Base-by-base conservation (phyloP, 306 rosid genomes). In the Rosa multiflora region DNA sequence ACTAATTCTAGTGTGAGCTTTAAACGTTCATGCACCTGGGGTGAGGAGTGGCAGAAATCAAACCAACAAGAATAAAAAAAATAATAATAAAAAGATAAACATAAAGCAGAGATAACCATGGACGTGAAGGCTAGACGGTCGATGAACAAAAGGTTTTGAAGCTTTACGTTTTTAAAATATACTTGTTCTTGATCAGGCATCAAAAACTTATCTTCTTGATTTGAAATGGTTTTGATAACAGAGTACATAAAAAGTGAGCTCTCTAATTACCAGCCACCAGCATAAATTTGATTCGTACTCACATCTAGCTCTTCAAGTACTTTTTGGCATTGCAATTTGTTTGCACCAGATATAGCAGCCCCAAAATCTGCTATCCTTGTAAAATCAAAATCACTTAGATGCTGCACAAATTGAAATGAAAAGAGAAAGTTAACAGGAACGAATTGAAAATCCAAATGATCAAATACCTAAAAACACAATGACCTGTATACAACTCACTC, bases 291-390 rank as follows among this genome's bases (percentile, higher is more conserved):
- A 75, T 70, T 40, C 76, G 75, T 81, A 85, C 97, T 84, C 83
- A 95, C 99, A 86, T 95, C 97, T 82, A 93, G 77, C 88, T 93
- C 96, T 84, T 89, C 96, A 83, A 93, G 98, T 70, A 93, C 98
- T 88, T 84, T 78, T 55, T 93, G 97, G 79, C 98, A 84, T 82
- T 89, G 97, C 84, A 93, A 84, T 87, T 91, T 93, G 83, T 89
- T 89, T 69, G 93, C 98, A 84, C 96, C 97, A 69, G 94, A 93
- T 87, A 93, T 91, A 43, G 98, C 97, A 70, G 94, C 97, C 82
- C 98, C 98, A 84, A 93, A 93, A 88, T 93, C 97, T 64, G 98
- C 97, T 67, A 91, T 87, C 85, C 91, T 89, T 69, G 96, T 86
- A 77, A 82, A 80, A 72, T 90, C 89, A 81, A 91, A 91, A 83